Base-by-base conservation (phyloP, 257 asterid genomes). In the Gardenia jasminoides region DNA sequence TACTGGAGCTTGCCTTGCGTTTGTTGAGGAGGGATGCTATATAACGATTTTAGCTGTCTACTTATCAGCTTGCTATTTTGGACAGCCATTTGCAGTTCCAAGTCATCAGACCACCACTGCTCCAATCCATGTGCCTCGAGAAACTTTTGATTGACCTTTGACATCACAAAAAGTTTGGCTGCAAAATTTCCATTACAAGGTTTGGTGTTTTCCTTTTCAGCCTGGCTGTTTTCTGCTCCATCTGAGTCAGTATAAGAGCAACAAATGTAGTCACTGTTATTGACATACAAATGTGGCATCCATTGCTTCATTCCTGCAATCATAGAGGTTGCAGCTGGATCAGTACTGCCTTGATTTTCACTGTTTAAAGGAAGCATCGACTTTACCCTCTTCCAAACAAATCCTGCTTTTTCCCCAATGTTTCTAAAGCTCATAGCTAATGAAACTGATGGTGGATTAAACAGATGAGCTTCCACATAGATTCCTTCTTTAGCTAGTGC, bases 91-190 rank as follows among this genome's bases (percentile, higher is more conserved):
- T 91, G 92, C 67, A 93, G 76, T 62, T 93, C 96, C 92, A 96
- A 85, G 61, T 92, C 98, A 83, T 96, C 96, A 10, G 97, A 90
- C 99, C 99, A 96, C 99, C 99, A 96, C 76, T 96, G 99, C 83
- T 96, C 99, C 89, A 96, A 72, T 0, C 98, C 97, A 44, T 96
- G 99, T 7, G 99, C 99, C 82, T 96, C 99, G 0, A 92, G 88
- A 83, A 96, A 93, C 95, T 91, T 93, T 81, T 96, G 98, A 78
- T 92, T 93, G 30, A 94, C 99, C 83, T 93, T 96, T 0, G 97
- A 90, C 67, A 90, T 72, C 74, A 96, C 92, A 74, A 96, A 96
- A 10, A 96, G 95, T 84, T 93, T 95, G 0, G 96, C 97, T 24
- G 89, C 84, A 39, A 87, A 84, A 4, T 87, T 84, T 2, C 84